Base-by-base conservation (phyloP, 2,329 filamentous ascomycete species). In the Apiospora phragmitis region DNA sequence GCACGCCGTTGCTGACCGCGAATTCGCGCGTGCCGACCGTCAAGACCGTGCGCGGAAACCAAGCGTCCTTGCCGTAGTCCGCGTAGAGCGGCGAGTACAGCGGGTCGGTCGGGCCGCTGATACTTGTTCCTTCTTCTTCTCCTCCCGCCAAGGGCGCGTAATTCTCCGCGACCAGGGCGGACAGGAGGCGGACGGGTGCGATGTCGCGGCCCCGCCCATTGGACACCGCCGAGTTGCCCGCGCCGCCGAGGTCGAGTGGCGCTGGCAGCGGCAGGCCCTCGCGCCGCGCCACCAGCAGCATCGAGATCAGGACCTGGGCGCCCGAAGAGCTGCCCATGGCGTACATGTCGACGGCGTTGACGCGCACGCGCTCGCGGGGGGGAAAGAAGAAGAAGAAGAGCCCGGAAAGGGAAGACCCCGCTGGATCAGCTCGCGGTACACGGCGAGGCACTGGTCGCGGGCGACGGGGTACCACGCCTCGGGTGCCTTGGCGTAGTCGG, bases 321-420 rank as follows among this genome's bases (percentile, higher is more conserved):
- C 59, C 59, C 32, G 59, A 65, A 1, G 59, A 65, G 59, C 62
- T 42, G 62, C 35, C 62, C 35, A 65, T 65, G 35, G 62, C 62
- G 35, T 42, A 65, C 21, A 65, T 7, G 21, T 65, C 35, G 18
- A 5, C 59, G 8, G 59, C 32, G 59, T 65, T 16, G 18, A 65
- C 32, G 32, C 32, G 26, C 12, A 11, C 59, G 32, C 6, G 59
- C 3, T 0, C 2, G 32, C 11, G 18, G 18, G 14, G 14, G 32
- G 18, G 9, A 16, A 45, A 45, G 42, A 45, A 45, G 42, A 45
- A 18, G 42, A 21, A 45, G 42, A 18, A 45, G 42, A 16, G 14
- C 11, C 3, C 2, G 42, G 14, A 21, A 2, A 2, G 14, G 42
- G 42, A 1, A 51, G 47, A n/a, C 59, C 59, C 29, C 5, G 14